Evolutionary conservation across 257 asterid genomes (phyloP).

Genomic region (Vinca minor): DNA sequence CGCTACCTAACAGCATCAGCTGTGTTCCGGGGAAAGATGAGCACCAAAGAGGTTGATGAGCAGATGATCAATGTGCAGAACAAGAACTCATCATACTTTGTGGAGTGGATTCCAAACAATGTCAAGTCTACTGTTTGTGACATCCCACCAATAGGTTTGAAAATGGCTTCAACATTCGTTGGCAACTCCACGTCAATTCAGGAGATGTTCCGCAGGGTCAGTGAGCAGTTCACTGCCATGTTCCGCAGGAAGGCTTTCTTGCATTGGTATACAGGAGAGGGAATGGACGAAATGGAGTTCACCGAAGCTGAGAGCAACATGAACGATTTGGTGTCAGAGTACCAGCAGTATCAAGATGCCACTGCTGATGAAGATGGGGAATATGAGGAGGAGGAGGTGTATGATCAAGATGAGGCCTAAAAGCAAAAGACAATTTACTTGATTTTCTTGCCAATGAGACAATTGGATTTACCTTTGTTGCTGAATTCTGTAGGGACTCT

Average conservation of each 20-base stretch:
- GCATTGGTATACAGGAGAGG: conserved; percentile 12
- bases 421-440: neutral
- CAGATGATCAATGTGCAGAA: conserved; percentile 14
- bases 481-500: neutral
- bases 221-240: conserved; percentile 14
- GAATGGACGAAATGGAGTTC: conserved; percentile 15
- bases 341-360: conserved; percentile 14
- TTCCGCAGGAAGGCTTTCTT: conserved; percentile 15
- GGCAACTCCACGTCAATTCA: conserved; percentile 13
- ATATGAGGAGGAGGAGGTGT: conserved; percentile 14
- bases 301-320: conserved; percentile 14
- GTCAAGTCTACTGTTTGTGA: conserved; percentile 15
- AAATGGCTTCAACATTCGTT: conserved; percentile 12
- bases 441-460: neutral
- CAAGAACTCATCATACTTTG: conserved; percentile 13
- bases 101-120: conserved; percentile 13
- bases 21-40: conserved; percentile 13
- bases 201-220: conserved; percentile 13
- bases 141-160: conserved; percentile 11
- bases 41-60: conserved; percentile 15
- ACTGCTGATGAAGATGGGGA: conserved; percentile 22
- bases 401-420: neutral
- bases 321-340: conserved; percentile 13
- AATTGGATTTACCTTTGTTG: neutral
- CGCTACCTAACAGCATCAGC: conserved; percentile 12